Evolutionary conservation across 345 rosid genomes (phyloP), one percentile per base, ranked within the genome.

Genomic region (Citrus inodora): DNA sequence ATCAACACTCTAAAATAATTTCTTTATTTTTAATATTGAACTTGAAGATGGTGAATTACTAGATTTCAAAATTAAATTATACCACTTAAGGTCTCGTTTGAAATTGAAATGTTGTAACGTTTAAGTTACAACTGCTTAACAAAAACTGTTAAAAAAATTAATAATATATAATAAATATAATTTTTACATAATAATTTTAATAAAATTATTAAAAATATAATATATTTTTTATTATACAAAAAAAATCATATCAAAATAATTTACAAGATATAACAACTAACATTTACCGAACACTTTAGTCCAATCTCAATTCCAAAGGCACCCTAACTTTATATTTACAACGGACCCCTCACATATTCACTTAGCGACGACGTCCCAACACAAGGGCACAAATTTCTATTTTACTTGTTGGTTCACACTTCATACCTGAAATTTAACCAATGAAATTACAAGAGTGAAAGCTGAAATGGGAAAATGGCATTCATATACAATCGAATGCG

Each of bases 71-170:
- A 53, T 53, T 16, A 19, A 53, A 53, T 53, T 19, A 53, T 5
- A 17, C 0, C 22, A 16, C 56, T 51, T 5, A 32, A 32, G 0
- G 0, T 4, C 5, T 0, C 33, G 0, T 32, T 32, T 32, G 5
- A 4, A 0, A 32, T 32, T 32, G 0, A 4, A 32, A 0, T 28
- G 0, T 2, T 1, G 28, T 28, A 1, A 28, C 28, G 0, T 32
- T 32, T 32, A 32, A 4, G 0, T 4, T 32, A 32, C 0, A 32
- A 0, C 5, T 32, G 0, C 5, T 28, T 28, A 28, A 28, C 1
- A 28, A 28, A 28, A 25, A 25, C 1, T 25, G 1, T 25, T 25
- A 25, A 25, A 25, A 32, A 32, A 32, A 32, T 32, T 32, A 32
- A 32, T 32, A 32, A 32, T 32, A 32, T 32, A 0, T 32, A 32